A percentile compares a stretch with the other conserved stretches of the same genome.
phyloP scores from a whole-genome alignment of 768 basidiomycete genomes.

The Hydnum rufescens region DNA sequence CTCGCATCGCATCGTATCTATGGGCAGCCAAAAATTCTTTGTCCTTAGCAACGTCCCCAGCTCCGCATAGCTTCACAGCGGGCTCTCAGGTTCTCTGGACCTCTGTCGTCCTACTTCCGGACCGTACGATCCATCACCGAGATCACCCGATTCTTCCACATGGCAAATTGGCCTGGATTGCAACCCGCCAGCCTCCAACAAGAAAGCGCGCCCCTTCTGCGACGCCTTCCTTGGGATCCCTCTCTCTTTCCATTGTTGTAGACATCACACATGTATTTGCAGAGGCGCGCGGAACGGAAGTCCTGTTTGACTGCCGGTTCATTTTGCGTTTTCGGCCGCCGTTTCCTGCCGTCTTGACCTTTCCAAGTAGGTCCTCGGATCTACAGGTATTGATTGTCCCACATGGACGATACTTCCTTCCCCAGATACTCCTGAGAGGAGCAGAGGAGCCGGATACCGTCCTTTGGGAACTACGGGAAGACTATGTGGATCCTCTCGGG shows the following conservation, averaged over 20 bases:
- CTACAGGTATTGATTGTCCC: too few species aligned
- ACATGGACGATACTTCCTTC: too few species aligned
- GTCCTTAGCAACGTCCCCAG: too few species aligned
- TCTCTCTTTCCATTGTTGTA: background rate
- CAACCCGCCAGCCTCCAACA: constrained; percentile 32
- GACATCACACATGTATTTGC: constrained; percentile 1
- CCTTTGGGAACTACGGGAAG: too few species aligned
- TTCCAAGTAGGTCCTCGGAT: too few species aligned
- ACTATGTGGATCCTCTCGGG: too few species aligned
- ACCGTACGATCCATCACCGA: constrained; percentile 9
- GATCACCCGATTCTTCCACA: constrained; percentile 9
- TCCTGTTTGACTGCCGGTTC: constrained; percentile 52
- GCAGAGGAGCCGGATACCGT: too few species aligned
- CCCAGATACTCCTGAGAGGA: too few species aligned
- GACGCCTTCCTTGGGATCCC: background rate
- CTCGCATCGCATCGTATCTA: constrained; percentile 28
- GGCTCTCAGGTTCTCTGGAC: constrained; percentile 49
- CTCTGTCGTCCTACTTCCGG: constrained; percentile 17
- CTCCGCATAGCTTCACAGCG: constrained; percentile 30
- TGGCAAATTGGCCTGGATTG: constrained; percentile 36
- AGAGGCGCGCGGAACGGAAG: constrained; percentile 18
- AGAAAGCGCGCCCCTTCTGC: too few species aligned
- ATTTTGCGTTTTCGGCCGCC: too few species aligned
- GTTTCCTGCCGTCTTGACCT: too few species aligned
- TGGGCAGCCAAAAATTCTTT: too few species aligned